A percentile compares a stretch with the other conserved stretches of the same genome.
Conservation (phyloP, 2,329 filamentous ascomycete species). For the Fusarium proliferatum region DNA sequence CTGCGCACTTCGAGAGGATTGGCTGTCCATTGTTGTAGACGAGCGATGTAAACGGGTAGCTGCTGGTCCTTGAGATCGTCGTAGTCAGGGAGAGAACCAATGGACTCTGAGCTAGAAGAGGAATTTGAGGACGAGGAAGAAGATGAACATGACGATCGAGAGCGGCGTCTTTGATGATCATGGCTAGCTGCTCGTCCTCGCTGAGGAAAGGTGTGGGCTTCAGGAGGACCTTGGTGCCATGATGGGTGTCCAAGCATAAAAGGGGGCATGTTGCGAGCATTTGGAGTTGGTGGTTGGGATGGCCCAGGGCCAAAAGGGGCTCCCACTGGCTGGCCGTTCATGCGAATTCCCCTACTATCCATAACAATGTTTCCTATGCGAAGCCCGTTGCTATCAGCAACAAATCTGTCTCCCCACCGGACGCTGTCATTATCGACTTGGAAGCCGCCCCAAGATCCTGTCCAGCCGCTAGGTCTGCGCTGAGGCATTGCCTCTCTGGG, state of each 20-base stretch:
- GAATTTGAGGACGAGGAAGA: constrained; percentile 48
- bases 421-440: constrained; percentile 57
- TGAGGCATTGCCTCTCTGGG: constrained; percentile 23
- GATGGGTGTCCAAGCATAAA: constrained; percentile 4
- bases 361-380: constrained; percentile 58
- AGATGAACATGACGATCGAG: constrained; percentile 51
- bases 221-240: constrained; percentile 10
- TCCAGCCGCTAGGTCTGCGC: constrained; percentile 20
- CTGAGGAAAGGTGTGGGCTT: background rate
- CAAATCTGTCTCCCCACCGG: constrained; percentile 56
- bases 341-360: constrained; percentile 54
- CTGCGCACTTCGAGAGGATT: constrained; percentile 62
- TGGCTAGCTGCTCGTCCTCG: constrained; percentile 28
- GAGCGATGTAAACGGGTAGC: constrained; percentile 58
- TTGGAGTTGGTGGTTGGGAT: background rate
- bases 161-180: constrained; percentile 28
- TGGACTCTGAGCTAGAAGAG: constrained; percentile 50
- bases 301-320: background rate
- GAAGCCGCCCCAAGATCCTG: constrained; percentile 48
- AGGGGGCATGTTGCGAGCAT: constrained; percentile 5
- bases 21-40: constrained; percentile 61
- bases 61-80: constrained; percentile 62
- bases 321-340: constrained; percentile 12
- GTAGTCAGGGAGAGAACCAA: constrained; percentile 66
- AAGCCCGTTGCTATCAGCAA: constrained; percentile 58